Conservation (phyloP, 148 eudicot species). For the Camellia granthamiana region DNA sequence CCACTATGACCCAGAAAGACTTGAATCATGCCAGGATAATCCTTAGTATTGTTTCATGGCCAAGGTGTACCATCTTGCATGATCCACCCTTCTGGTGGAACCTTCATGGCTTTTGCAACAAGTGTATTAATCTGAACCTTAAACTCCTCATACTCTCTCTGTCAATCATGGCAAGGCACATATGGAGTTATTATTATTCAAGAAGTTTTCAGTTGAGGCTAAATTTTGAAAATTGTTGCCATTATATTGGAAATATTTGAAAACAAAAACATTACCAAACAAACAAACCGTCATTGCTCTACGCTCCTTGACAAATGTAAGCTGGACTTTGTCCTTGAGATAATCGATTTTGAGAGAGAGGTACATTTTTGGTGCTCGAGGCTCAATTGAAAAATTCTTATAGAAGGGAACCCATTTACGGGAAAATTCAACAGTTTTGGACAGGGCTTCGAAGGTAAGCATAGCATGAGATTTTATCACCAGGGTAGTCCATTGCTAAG, state of each 20-base stretch:
- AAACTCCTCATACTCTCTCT: constrained; percentile 98
- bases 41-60: constrained; percentile 97
- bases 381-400: constrained; percentile 87
- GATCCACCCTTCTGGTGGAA: constrained; percentile 96
- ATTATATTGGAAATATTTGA: not conserved
- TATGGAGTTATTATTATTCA: not conserved
- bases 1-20: constrained; percentile 97
- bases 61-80: constrained; percentile 99
- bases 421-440: constrained; percentile 95
- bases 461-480: constrained; percentile 94
- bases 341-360: constrained; percentile 84
- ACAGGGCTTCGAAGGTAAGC: constrained; percentile 92
- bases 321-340: constrained; percentile 95
- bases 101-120: constrained; percentile 85
- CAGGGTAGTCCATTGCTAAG: constrained; percentile 93
- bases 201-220: not conserved
- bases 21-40: constrained; percentile 99
- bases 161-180: constrained; percentile 19
- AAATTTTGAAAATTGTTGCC: too few relatives aligned
- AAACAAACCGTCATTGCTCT: constrained; percentile 86
- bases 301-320: constrained; percentile 95
- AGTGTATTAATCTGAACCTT: constrained; percentile 84
- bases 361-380: constrained; percentile 92
- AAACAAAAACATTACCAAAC: not conserved
- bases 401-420: constrained; percentile 98